Evolutionary conservation across 2,329 filamentous ascomycete genomes (phyloP).

Genomic region (Capronia americana): DNA sequence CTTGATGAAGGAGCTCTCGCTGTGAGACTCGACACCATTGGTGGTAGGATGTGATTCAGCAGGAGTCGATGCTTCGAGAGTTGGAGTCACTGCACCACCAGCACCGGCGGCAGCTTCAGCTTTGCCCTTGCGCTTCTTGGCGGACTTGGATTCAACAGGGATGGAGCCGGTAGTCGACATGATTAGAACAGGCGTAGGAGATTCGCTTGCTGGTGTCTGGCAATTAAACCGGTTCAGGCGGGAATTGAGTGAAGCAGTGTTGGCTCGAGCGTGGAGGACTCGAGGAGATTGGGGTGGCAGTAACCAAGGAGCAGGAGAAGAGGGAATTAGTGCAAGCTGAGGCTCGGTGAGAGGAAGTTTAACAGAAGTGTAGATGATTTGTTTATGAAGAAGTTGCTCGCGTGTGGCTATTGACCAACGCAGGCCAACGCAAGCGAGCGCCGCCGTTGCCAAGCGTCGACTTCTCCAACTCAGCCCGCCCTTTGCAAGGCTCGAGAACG

Average conservation of each 20-base stretch:
- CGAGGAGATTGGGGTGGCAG: neutral
- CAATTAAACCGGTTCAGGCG: neutral
- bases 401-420: constrained; percentile 17
- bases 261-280: neutral
- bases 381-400: constrained; percentile 11
- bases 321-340: neutral
- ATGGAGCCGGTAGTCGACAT: constrained; percentile 35
- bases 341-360: neutral
- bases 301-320: neutral
- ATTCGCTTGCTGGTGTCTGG: constrained; percentile 2
- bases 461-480: constrained; percentile 4
- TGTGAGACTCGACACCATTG: constrained; percentile 65
- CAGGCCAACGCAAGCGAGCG: neutral
- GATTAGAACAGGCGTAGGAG: neutral
- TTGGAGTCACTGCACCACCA: constrained; percentile 53
- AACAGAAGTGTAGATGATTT: neutral
- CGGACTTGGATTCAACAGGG: constrained; percentile 64
- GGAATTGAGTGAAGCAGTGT: constrained; percentile 3
- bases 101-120: constrained; percentile 59
- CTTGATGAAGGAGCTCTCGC: constrained; percentile 80
- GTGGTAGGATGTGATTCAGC: constrained; percentile 51
- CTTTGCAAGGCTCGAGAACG: constrained; percentile 10
- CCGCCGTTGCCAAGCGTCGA: constrained; percentile 10
- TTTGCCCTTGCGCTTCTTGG: constrained; percentile 67
- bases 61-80: constrained; percentile 45